Evolutionary conservation across 345 rosid species (phyloP).

Genomic region (Euphorbia lathyris): DNA sequence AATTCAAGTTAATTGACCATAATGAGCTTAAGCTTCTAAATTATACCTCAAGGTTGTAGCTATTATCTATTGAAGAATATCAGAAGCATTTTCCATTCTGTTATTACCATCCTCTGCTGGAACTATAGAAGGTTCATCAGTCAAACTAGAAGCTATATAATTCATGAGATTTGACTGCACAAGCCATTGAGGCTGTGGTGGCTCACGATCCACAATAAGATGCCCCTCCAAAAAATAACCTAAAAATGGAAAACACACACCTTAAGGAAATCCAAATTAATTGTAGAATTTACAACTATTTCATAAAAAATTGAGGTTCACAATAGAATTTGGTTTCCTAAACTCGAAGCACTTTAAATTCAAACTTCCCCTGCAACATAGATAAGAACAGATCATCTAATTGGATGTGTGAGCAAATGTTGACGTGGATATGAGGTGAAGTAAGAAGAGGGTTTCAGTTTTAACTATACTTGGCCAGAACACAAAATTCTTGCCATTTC

Average conservation of each 20-base stretch:
- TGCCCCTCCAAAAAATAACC: slow-evolving; percentile 95
- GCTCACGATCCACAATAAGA: slow-evolving; percentile 92
- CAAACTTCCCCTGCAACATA: too few relatives aligned
- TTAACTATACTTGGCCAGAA: neutral
- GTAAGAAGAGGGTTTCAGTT: neutral
- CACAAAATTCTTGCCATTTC: too few relatives aligned
- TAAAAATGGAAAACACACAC: slow-evolving; percentile 15
- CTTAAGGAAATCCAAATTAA: neutral
- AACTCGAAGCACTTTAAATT: too few relatives aligned
- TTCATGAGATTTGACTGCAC: slow-evolving; percentile 65
- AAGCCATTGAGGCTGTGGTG: slow-evolving; percentile 86
- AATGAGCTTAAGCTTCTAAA: neutral
- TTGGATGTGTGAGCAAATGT: neutral
- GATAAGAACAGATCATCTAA: neutral
- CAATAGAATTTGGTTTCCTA: too few relatives aligned
- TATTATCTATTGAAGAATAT: slow-evolving; percentile 55
- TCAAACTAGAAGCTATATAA: slow-evolving; percentile 45
- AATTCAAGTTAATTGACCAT: neutral
- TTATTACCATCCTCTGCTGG: slow-evolving; percentile 22
- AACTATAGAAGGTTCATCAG: slow-evolving; percentile 55
- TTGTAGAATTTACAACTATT: neutral
- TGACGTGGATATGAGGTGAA: neutral
- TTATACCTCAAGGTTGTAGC: slow-evolving; percentile 60
- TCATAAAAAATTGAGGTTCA: too few relatives aligned
- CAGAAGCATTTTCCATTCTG: slow-evolving; percentile 40